Base-by-base conservation (phyloP, 73 alveolate species). In the Uronychia setigera region DNA sequence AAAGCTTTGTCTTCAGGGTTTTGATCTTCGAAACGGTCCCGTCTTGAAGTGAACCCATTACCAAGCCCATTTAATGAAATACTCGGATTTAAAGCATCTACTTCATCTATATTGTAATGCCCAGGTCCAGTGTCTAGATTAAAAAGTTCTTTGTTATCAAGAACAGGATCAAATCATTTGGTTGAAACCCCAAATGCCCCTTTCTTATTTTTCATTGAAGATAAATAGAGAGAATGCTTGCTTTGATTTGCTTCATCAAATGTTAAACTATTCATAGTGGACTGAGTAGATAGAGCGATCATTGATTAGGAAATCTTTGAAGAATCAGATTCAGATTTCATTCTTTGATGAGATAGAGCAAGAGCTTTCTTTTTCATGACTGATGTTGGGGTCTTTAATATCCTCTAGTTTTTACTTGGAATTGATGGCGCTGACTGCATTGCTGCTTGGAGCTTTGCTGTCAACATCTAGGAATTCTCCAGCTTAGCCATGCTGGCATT, bases 61-160 rank as follows among this genome's bases (percentile, higher is more conserved):
- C 85, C 86, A 19, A 77, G 74, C n/a, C 91, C 91, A 26, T 58
- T 26, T 26, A 74, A 76, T 28, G 30, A 28, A 74, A 35, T 27
- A 74, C 82, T 58, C 80, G 33, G 81, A 58, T 86, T 29, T 13
- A 79, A 74, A 1, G 32, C 92, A 76, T 80, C 83, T 14, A 81
- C 58, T 1, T 80, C 58, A 1, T 28, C 33, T 0, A 78, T 33
- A 1, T 67, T 26, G 79, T 86, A 86, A 26, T 80, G 28, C 13
- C 92, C 92, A 26, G 92, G 92, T 27, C 92, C 92, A n/a, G 87
- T 83, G 32, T 86, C 92, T 30, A 29, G 58, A 67, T 79, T 86
- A 35, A 86, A 86, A 29, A 78, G 67, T 78, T 86, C 92, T 30
- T 78, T 78, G 78, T 76, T 58, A 14, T 86, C 87, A 1, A 29